A percentile compares a stretch with the other conserved stretches of the same genome.
phyloP scores from a whole-genome alignment of 2,329 filamentous ascomycete genomes.

The Apiospora koreana region DNA sequence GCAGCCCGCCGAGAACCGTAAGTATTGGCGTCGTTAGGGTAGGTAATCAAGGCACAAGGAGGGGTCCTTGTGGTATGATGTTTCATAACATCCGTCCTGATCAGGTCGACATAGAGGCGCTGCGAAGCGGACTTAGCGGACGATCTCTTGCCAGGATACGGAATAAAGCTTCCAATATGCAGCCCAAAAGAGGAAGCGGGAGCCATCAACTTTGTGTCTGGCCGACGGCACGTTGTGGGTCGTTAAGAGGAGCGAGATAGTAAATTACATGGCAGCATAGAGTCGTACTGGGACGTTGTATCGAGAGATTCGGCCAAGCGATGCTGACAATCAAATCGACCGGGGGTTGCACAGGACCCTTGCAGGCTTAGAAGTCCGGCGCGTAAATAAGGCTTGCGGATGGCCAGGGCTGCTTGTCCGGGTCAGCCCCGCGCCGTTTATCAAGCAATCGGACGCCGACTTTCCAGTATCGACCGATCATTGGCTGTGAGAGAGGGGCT shows the following conservation, averaged over 20 bases:
- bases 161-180: slow-evolving; percentile 4
- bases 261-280: slow-evolving; percentile 7
- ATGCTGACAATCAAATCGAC: slow-evolving; percentile 11
- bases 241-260: slow-evolving; percentile 1
- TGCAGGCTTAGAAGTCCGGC: slow-evolving; percentile 44
- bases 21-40: neutral
- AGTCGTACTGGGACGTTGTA: neutral
- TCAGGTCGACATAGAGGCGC: neutral
- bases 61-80: neutral
- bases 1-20: neutral
- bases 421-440: slow-evolving; percentile 39
- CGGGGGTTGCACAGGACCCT: slow-evolving; percentile 31
- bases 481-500: slow-evolving; percentile 37
- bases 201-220: neutral
- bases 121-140: neutral
- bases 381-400: slow-evolving; percentile 53
- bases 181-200: neutral
- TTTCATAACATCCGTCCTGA: neutral
- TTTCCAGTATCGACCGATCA: slow-evolving; percentile 35
- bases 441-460: slow-evolving; percentile 51
- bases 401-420: slow-evolving; percentile 34
- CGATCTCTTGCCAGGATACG: neutral
- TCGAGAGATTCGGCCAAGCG: slow-evolving; percentile 15
- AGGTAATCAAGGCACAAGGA: neutral
- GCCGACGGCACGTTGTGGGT: neutral